Evolutionary conservation across 2,329 filamentous ascomycete genomes (phyloP), one percentile per base, ranked within the genome.

Genomic region (Venturiaceae sp.): DNA sequence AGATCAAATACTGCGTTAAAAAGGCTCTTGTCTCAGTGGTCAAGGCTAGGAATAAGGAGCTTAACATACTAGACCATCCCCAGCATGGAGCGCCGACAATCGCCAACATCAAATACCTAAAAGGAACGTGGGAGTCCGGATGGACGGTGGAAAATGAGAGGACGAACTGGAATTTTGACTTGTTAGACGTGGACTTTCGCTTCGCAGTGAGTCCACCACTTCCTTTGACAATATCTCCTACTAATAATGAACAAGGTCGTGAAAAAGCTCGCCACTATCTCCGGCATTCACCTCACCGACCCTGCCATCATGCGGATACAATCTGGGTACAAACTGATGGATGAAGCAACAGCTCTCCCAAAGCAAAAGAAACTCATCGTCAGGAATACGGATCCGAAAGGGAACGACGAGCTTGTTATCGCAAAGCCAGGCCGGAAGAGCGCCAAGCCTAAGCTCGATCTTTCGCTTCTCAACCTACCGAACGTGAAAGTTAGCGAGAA

Each of bases 401-500:
- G 23, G 26, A n/a, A n/a, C n/a, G 13, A 50, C 16, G 14, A 30
- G 26, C 14, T 53, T 23, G 11, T 53, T n/a, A 11, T 53, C 8
- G 30, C 52, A 34, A 26, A n/a, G 28, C 3, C 30, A 21, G 32
- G 11, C 36, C 36, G 23, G n/a, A 34, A 34, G 32, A 37, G 19
- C 3, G 52, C 32, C 7, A 53, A 53, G n/a, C 9, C 23, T n/a
- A 16, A 53, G 52, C 52, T 53, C 7, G 52, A 53, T 53, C 19
- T 37, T 19, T 34, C 52, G 14, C 19, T 53, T 3, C 32, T 19
- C 73, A 64, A 70, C 1, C 73, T 88, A 55, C 75, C 82, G 61
- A 96, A 96, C 67, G 85, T 96, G 46, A 80, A 79, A 64, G 74
- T 96, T 23, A 81, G 82, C 64, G 69, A 73, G 28, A 80, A 80